Evolutionary conservation across 257 asterid genomes (phyloP).

Genomic region (Voacanga thouarsii): DNA sequence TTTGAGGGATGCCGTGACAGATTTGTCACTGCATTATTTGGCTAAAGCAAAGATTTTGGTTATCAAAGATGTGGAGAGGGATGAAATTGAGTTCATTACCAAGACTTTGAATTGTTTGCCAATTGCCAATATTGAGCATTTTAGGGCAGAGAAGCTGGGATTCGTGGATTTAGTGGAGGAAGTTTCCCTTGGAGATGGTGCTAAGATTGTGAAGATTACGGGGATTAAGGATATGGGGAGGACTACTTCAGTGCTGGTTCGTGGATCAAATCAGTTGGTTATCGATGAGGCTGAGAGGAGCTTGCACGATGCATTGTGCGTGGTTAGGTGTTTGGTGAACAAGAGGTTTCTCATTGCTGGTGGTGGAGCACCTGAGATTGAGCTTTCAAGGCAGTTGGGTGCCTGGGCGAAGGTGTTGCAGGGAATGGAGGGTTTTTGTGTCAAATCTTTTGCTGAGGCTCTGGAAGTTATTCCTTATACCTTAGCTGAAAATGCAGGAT

Average conservation of each 20-base stretch:
- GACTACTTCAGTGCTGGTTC: constrained; percentile 84
- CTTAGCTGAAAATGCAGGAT: constrained; percentile 95
- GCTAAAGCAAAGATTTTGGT: constrained; percentile 94
- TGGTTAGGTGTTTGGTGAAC: constrained; percentile 93
- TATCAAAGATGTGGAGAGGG: constrained; percentile 94
- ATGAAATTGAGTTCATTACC: constrained; percentile 96
- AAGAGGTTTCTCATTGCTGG: constrained; percentile 97
- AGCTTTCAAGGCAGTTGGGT: constrained; percentile 93
- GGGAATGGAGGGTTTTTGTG: constrained; percentile 98
- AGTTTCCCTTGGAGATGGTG: constrained; percentile 93
- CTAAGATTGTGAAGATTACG: constrained; percentile 80
- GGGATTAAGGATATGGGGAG: constrained; percentile 98
- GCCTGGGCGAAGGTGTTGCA: constrained; percentile 97
- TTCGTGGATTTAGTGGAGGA: constrained; percentile 90
- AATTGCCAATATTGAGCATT: constrained; percentile 90
- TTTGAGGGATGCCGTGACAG: constrained; percentile 96
- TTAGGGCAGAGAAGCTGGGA: constrained; percentile 83
- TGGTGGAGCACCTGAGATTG: constrained; percentile 99
- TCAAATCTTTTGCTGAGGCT: constrained; percentile 90
- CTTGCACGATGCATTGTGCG: constrained; percentile 95
- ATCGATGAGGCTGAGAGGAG: constrained; percentile 99
- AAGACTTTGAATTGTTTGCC: constrained; percentile 98
- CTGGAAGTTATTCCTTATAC: constrained; percentile 97
- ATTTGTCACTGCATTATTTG: constrained; percentile 86
- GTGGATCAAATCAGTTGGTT: constrained; percentile 92